Evolutionary conservation across 1,284 basidiomycete genomes (phyloP).

Genomic region (Ustilago hordei): DNA sequence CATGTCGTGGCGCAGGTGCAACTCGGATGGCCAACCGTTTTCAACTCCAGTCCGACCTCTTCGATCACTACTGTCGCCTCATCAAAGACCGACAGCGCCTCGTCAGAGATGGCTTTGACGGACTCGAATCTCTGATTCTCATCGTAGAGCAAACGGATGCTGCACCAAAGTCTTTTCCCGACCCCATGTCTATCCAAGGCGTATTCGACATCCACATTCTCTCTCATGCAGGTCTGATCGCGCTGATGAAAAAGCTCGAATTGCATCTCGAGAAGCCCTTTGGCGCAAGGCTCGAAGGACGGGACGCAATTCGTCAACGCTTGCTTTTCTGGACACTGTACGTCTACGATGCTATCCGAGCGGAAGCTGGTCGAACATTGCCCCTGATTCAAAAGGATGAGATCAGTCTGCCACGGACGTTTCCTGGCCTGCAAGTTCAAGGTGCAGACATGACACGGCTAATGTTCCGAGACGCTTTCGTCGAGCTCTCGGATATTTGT

Average conservation of each 20-base stretch:
- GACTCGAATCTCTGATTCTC: slow-evolving; percentile 32
- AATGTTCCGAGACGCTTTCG: slow-evolving; percentile 26
- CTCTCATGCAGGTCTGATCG: slow-evolving; percentile 34
- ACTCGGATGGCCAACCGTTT: slow-evolving; percentile 35
- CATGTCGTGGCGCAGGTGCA: slow-evolving; percentile 27
- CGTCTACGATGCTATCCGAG: slow-evolving; percentile 45
- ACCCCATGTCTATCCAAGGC: slow-evolving; percentile 35
- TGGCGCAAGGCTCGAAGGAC: slow-evolving; percentile 29
- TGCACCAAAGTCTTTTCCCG: slow-evolving; percentile 14
- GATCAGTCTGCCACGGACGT: slow-evolving; percentile 6
- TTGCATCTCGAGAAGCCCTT: slow-evolving; percentile 35
- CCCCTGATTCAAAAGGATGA: slow-evolving; percentile 32
- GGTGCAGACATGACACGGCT: slow-evolving; percentile 4
- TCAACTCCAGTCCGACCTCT: slow-evolving; percentile 31
- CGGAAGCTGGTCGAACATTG: slow-evolving; percentile 26
- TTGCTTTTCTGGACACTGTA: slow-evolving; percentile 45
- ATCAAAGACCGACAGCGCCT: slow-evolving; percentile 42
- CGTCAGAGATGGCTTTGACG: slow-evolving; percentile 33
- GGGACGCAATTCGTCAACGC: slow-evolving; percentile 26
- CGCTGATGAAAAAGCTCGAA: slow-evolving; percentile 41
- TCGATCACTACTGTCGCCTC: slow-evolving; percentile 27
- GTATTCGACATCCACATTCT: slow-evolving; percentile 33
- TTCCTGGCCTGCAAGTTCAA: not conserved
- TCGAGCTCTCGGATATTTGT: slow-evolving; percentile 27
- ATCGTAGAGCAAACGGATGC: slow-evolving; percentile 30